Evolutionary conservation across 148 eudicot species (phyloP).

Genomic region (Silene conica): DNA sequence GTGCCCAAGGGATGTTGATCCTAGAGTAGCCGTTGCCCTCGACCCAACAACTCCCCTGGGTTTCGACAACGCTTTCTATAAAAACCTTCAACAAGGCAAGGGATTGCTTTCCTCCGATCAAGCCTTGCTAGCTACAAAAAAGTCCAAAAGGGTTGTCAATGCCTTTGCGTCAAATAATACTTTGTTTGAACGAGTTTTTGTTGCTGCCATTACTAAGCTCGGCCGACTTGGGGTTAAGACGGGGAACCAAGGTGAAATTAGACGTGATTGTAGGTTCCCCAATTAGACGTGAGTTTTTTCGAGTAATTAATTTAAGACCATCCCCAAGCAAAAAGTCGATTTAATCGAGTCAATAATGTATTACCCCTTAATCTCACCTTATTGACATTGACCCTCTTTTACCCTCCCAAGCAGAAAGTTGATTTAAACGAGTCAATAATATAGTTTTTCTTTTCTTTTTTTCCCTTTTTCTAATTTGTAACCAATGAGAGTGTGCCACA

Average conservation of each 20-base stretch:
- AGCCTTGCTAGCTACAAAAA: slow-evolving; percentile 39
- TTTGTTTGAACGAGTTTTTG: slow-evolving; percentile 51
- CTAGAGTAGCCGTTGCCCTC: slow-evolving; percentile 54
- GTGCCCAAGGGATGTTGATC: slow-evolving; percentile 63
- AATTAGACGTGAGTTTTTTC: not conserved
- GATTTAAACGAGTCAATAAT: no score
- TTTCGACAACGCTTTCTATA: slow-evolving; percentile 66
- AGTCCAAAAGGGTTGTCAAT: slow-evolving; percentile 47
- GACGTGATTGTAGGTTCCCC: slow-evolving; percentile 44
- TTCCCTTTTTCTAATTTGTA: no score
- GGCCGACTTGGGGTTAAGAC: slow-evolving; percentile 68
- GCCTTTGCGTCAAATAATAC: slow-evolving; percentile 43
- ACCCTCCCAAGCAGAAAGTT: no score
- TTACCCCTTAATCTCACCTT: no score
- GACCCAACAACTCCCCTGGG: slow-evolving; percentile 59
- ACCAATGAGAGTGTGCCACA: no score
- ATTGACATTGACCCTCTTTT: no score
- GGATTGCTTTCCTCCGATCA: slow-evolving; percentile 70
- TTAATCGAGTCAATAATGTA: no score
- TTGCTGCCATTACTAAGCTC: slow-evolving; percentile 54
- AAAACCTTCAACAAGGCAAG: slow-evolving; percentile 50
- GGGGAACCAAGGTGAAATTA: slow-evolving; percentile 62
- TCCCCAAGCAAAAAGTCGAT: no score
- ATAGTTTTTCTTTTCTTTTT: no score
- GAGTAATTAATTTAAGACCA: no score